These are phyloP conservation scores for Fusarium sp. DNA, from an alignment of 2,329 filamentous ascomycete species.

Conservation along the genomic window DNA sequence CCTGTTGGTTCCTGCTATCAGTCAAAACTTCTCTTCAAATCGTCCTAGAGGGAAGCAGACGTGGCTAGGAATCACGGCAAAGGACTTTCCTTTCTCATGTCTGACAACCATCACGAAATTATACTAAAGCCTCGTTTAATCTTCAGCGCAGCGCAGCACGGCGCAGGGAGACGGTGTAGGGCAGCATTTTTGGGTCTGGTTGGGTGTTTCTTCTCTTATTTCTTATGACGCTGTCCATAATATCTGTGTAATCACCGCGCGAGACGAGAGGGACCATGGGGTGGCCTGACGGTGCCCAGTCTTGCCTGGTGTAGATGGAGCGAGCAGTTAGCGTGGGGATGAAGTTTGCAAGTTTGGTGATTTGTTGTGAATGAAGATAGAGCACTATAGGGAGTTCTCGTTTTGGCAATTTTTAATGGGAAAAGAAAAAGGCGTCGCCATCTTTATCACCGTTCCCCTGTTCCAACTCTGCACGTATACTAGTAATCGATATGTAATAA, in stretches of 20 bases:
- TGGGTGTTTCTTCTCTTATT: conserved; percentile 49
- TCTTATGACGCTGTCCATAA: conserved; percentile 47
- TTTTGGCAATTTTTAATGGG: conserved; percentile 51
- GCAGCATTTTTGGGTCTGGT: conserved; percentile 54
- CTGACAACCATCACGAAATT: conserved; percentile 52
- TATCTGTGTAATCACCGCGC: conserved; percentile 43
- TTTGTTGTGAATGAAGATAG: conserved; percentile 48
- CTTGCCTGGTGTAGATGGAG: conserved; percentile 33
- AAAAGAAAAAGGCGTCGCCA: conserved; percentile 48
- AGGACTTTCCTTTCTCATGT: conserved; percentile 45
- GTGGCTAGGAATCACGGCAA: conserved; percentile 40
- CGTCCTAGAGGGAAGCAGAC: conserved; percentile 31
- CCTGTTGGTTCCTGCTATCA: conserved; percentile 30
- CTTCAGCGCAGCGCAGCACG: conserved; percentile 53
- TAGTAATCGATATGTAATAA: conserved; percentile 21
- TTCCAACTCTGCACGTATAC: conserved; percentile 16
- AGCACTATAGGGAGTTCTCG: conserved; percentile 50
- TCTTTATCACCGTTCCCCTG: conserved; percentile 21
- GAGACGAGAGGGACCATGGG: conserved; percentile 33
- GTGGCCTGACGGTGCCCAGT: conserved; percentile 22
- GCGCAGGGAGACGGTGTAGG: conserved; percentile 54
- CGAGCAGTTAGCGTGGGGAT: conserved; percentile 42
- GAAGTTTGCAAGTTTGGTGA: conserved; percentile 40
- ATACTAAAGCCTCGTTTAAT: conserved; percentile 51
- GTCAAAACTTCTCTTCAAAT: conserved; percentile 38